Conservation (phyloP, 768 basidiomycete species). For the Lactifluus subvellereus region DNA sequence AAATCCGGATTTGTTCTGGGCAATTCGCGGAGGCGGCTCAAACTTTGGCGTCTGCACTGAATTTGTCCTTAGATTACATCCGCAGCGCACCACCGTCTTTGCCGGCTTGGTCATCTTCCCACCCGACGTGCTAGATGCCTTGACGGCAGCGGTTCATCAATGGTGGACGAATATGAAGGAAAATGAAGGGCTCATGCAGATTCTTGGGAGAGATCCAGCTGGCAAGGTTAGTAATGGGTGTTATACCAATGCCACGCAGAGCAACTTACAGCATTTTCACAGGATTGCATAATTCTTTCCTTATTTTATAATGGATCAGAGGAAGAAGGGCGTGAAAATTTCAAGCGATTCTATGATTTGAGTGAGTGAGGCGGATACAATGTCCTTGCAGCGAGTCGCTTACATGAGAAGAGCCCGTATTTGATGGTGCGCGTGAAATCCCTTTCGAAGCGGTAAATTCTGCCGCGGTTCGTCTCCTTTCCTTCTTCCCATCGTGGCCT, state of each 20-base stretch:
- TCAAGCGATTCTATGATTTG: constrained; percentile 42
- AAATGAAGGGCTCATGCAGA: constrained; percentile 37
- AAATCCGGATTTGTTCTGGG: constrained; percentile 47
- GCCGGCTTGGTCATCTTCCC: constrained; percentile 38
- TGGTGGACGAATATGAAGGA: constrained; percentile 38
- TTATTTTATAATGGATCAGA: constrained; percentile 49
- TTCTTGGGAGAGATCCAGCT: constrained; percentile 35
- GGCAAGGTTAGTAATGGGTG: constrained; percentile 31
- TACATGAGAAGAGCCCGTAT: constrained; percentile 35
- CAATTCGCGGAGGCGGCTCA: constrained; percentile 45
- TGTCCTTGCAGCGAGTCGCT: background rate
- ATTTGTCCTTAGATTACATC: constrained; percentile 43
- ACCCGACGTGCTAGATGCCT: constrained; percentile 21
- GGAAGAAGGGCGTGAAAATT: constrained; percentile 41
- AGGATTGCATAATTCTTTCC: constrained; percentile 37
- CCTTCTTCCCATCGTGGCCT: background rate
- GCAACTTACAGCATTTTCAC: background rate
- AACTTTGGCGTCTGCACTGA: constrained; percentile 54
- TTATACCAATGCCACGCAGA: background rate
- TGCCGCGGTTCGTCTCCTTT: constrained; percentile 30
- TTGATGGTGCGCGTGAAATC: constrained; percentile 38
- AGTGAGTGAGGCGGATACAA: constrained; percentile 29
- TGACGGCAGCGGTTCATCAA: constrained; percentile 28
- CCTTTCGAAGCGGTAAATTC: constrained; percentile 45
- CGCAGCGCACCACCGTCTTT: constrained; percentile 45